Percentiles rank a stretch among this genome's conserved stretches.
phyloP scores from a whole-genome alignment of 2,329 filamentous ascomycete genomes.

The Epichloe gansuensis region DNA sequence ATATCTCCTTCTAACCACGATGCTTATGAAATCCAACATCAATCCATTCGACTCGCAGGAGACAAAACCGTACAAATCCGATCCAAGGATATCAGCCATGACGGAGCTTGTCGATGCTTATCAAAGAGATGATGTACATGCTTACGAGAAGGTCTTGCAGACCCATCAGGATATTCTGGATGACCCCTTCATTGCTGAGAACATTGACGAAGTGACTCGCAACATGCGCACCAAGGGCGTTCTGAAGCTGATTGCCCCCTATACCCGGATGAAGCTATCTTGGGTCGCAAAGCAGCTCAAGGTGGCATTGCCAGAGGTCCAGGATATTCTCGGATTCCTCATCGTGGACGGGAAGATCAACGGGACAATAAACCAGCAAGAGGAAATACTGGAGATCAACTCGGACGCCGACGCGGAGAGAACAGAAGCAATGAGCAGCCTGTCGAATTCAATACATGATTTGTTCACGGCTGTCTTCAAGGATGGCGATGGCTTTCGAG shows the following conservation, averaged over 20 bases:
- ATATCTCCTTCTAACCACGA: conserved; percentile 89
- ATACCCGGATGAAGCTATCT: conserved; percentile 76
- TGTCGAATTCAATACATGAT: conserved; percentile 55
- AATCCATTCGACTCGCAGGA: conserved; percentile 98
- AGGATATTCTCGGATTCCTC: conserved; percentile 89
- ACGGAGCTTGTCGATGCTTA: conserved; percentile 94
- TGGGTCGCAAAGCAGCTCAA: conserved; percentile 84
- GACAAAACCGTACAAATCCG: conserved; percentile 94
- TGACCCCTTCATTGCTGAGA: conserved; percentile 94
- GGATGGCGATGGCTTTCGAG: conserved; percentile 59
- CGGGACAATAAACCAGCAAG: conserved; percentile 81
- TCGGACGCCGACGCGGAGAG: conserved; percentile 62
- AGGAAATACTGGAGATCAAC: conserved; percentile 70
- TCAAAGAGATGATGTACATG: conserved; percentile 85
- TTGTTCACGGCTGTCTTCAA: conserved; percentile 63
- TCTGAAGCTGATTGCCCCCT: conserved; percentile 84
- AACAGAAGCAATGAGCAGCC: conserved; percentile 57
- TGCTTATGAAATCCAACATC: conserved; percentile 97
- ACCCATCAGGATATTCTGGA: conserved; percentile 79
- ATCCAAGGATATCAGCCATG: conserved; percentile 92
- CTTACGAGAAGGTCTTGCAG: conserved; percentile 77
- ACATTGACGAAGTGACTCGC: conserved; percentile 96
- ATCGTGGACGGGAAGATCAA: conserved; percentile 82
- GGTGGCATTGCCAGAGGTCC: conserved; percentile 73
- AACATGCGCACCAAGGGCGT: conserved; percentile 97